These are phyloP conservation scores for Sphagnum fallax DNA, from an alignment of 228 moss, liverwort and hornwort species.

Conservation along the genomic window DNA sequence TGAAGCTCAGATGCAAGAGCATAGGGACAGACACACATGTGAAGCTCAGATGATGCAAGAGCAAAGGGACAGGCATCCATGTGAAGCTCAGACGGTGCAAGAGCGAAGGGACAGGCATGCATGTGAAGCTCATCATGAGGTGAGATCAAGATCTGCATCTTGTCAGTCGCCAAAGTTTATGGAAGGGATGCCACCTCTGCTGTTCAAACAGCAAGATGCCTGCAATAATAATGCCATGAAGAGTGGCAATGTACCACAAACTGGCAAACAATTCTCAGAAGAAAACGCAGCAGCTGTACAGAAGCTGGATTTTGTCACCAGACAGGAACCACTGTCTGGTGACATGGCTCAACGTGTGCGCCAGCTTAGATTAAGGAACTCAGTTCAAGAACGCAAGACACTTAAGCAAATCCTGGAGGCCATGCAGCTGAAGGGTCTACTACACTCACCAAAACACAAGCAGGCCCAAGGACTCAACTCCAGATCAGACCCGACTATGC, in stretches of 20 bases:
- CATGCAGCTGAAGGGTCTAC: slow-evolving; percentile 18
- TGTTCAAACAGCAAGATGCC: slow-evolving; percentile 14
- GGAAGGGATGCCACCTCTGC: slow-evolving; percentile 20
- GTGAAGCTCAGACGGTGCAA: neutral
- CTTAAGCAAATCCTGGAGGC: slow-evolving; percentile 29
- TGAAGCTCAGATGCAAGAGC: slow-evolving; percentile 1
- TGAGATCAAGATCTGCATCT: slow-evolving; percentile 17
- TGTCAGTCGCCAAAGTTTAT: slow-evolving; percentile 19
- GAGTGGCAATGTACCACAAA: slow-evolving; percentile 14
- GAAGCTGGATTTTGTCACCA: slow-evolving; percentile 3
- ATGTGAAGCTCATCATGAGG: neutral
- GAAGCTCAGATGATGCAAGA: too few species aligned
- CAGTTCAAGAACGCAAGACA: slow-evolving; percentile 11
- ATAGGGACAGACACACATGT: too few species aligned
- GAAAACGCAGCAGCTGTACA: slow-evolving; percentile 3
- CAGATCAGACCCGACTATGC: slow-evolving; percentile 11
- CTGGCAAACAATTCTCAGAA: slow-evolving; percentile 12
- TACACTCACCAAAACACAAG: slow-evolving; percentile 20
- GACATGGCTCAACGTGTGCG: slow-evolving; percentile 16
- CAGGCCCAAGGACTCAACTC: slow-evolving; percentile 27
- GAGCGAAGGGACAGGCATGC: slow-evolving; percentile 6
- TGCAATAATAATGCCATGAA: slow-evolving; percentile 20
- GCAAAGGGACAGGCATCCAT: too few species aligned
- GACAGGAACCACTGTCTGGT: slow-evolving; percentile 11
- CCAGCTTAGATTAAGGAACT: slow-evolving; percentile 21